These are phyloP conservation scores for Ascomycota sp. DNA, from an alignment of 2,329 filamentous ascomycete genomes.

Conservation along the genomic window DNA sequence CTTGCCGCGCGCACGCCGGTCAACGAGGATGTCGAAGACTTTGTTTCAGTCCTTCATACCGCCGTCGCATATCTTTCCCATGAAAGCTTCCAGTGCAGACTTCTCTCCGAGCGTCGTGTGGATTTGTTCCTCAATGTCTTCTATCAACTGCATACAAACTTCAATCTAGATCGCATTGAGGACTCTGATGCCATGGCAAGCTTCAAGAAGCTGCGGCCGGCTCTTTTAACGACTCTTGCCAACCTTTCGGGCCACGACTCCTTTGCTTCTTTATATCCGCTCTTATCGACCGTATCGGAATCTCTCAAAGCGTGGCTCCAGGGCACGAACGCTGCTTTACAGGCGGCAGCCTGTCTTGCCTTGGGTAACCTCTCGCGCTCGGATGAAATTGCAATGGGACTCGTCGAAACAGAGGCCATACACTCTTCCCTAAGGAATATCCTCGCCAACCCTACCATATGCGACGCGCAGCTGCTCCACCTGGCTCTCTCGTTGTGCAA, in stretches of 20 bases:
- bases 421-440: conserved; percentile 24
- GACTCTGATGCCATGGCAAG: conserved; percentile 22
- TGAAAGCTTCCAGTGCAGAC: conserved; percentile 25
- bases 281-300: conserved; percentile 20
- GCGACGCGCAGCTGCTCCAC: conserved; percentile 32
- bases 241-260: conserved; percentile 29
- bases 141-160: conserved; percentile 23
- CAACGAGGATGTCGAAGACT: conserved; percentile 30
- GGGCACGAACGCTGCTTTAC: conserved; percentile 20
- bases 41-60: conserved; percentile 27
- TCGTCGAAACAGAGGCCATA: conserved; percentile 22
- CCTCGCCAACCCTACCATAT: conserved; percentile 19
- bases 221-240: conserved; percentile 29
- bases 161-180: conserved; percentile 18
- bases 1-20: conserved; percentile 21
- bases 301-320: conserved; percentile 27
- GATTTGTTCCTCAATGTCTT: conserved; percentile 26
- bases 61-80: conserved; percentile 35
- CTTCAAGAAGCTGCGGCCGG: conserved; percentile 25
- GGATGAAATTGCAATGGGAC: conserved; percentile 28
- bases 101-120: conserved; percentile 20
- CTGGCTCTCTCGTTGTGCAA: conserved; percentile 39
- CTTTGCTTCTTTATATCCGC: conserved; percentile 21
- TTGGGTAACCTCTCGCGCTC: conserved; percentile 42
- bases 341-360: conserved; percentile 36